Evolutionary conservation across 805 yeast genomes (phyloP), one percentile per base, ranked within the genome.

Genomic region (Saccharomycopsis sp.): DNA sequence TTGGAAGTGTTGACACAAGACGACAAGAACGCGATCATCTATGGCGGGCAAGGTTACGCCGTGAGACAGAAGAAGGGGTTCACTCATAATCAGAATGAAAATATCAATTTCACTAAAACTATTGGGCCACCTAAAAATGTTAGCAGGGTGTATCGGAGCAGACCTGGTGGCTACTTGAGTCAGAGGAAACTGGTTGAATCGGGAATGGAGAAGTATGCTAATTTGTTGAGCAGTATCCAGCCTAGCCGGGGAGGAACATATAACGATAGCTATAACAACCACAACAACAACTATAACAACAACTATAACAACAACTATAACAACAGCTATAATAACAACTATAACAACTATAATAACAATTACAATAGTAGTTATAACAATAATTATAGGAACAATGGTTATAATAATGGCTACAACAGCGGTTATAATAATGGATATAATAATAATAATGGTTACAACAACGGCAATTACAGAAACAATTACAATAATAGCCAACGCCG

Each of bases 1-100:
- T 64, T 65, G 28, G 68, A 70, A 16, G 79, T 80, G 5, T 65
- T 90, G 38, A 77, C 77, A 3, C 75, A 74, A 32, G 81, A 80
- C 39, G 97, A 89, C 54, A 74, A 70, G 45, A 86, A 81, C 51
- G 64, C 71, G 8, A 67, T 86, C 11, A 56, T 71, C 26, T 72
- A 77, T 54, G 77, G 76, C 6, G 57, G 52, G 37, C 54, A 49
- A 21, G 54, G 64, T 2, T 54, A 55, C n/a, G 47, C 54, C n/a
- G 54, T 56, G n/a, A 52, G 59, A 17, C 61, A 56, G 24, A 53
- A 59, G 9, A 55, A 57, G 4, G 57, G 55, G 31, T 52, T 39
- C 44, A 45, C 34, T 47, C 57, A 33, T 46, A 47, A 38, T 3
- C 51, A 48, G 37, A 48, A 38, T 42, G 44, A 20, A 44, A 50